Evolutionary conservation across 306 rosid genomes (phyloP).

Genomic region (Clitoria ternatea): DNA sequence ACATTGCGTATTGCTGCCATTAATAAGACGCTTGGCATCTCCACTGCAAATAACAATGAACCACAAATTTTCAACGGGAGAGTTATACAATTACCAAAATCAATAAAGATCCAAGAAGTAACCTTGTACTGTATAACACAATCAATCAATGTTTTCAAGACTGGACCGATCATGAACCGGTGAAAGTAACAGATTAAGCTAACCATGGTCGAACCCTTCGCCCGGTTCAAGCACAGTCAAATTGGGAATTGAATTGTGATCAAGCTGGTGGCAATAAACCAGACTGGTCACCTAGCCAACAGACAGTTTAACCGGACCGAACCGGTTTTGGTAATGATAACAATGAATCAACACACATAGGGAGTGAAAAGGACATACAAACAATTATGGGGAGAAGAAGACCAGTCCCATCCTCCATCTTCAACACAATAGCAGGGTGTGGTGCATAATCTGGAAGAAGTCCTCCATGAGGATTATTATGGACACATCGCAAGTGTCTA

Average conservation of each 20-base stretch:
- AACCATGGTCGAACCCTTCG: too few species aligned
- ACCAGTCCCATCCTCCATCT: slow-evolving; percentile 87
- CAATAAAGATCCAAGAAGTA: neutral
- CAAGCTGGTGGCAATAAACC: too few species aligned
- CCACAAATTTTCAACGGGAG: slow-evolving; percentile 10
- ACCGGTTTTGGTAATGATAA: too few species aligned
- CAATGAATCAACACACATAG: too few species aligned
- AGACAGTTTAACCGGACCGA: too few species aligned
- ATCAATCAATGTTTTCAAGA: too few species aligned
- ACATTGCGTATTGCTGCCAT: slow-evolving; percentile 82
- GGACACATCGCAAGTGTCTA: slow-evolving; percentile 66
- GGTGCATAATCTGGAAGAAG: slow-evolving; percentile 80
- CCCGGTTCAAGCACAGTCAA: too few species aligned
- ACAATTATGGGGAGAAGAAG: slow-evolving; percentile 87
- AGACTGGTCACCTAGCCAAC: too few species aligned
- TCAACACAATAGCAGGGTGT: slow-evolving; percentile 81
- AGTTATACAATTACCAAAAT: neutral
- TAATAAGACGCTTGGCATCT: slow-evolving; percentile 81
- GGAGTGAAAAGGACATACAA: slow-evolving; percentile 51
- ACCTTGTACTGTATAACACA: neutral
- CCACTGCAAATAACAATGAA: slow-evolving; percentile 55
- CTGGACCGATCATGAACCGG: too few species aligned
- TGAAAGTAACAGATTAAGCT: too few species aligned
- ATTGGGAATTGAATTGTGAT: too few species aligned
- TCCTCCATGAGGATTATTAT: slow-evolving; percentile 78